Evolutionary conservation across 805 yeast species (phyloP), one percentile per base, ranked within the genome.

Genomic region (Wickerhamiella allomyrinae): DNA sequence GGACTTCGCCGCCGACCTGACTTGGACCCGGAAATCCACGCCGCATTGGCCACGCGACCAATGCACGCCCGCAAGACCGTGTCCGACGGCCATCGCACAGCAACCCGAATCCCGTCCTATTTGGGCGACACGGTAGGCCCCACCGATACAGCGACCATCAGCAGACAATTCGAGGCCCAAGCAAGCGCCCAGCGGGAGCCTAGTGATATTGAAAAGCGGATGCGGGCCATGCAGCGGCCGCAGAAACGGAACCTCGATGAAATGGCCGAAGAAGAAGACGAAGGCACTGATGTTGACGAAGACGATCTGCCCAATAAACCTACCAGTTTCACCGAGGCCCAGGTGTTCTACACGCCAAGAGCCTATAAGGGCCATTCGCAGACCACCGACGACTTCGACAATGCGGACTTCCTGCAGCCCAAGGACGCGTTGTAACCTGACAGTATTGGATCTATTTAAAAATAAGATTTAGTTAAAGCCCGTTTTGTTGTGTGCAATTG

Each of bases 31-130:
- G 59, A 54, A 3, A 33, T 56, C 8, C 49, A 48, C 25, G 45
- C 46, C 5, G 36, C 43, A 23, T 57, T 59, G 5, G 45, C 50
- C 2, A 42, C 45, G 6, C 53, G 53, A 5, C 61, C 59, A 13
- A 43, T 50, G 34, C 40, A 53, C 3, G 57, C 51, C 1, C 55
- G 63, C 10, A 52, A 52, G 34, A 45, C 46, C 7, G 60, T 59
- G 14, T 50, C 57, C 22, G 61, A 59, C 13, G 63, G 63, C 19
- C 57, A 59, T 41, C 37, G 41, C 17, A 53, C 56, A 4, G 41
- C 49, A 10, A 31, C 53, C 11, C 25, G 36, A 1, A 25, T 53
- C 8, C 61, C 59, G 7, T 51, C 58, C 0, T 56, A 45, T 42
- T 38, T 42, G 15, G 57, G 58, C 3, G 35, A 46, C n/a, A 38